A percentile compares a stretch with the other conserved stretches of the same genome.
Conservation (phyloP, 345 rosid genomes). For the Viola odorata region DNA sequence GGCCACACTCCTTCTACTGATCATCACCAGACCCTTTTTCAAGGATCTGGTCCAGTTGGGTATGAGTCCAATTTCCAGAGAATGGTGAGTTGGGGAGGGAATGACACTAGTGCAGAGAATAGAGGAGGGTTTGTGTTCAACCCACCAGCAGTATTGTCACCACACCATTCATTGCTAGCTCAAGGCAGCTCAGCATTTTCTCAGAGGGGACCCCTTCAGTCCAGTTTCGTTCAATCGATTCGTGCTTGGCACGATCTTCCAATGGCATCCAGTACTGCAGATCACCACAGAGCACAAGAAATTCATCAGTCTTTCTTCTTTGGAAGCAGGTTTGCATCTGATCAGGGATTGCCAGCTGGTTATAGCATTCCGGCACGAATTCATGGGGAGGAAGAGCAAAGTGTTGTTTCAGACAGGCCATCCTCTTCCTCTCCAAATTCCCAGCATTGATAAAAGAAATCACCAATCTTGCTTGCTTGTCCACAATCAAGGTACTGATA, state of each 20-base stretch:
- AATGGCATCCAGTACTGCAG: conserved; percentile 16
- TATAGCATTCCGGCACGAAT: conserved; percentile 43
- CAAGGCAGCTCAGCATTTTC: conserved; percentile 34
- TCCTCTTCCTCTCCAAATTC: conserved; percentile 50
- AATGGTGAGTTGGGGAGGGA: conserved; percentile 37
- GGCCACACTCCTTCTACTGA: conserved; percentile 16
- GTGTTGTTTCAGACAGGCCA: conserved; percentile 37
- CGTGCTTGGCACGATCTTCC: conserved; percentile 53
- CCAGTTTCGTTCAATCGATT: conserved; percentile 55
- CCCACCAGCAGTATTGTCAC: conserved; percentile 30
- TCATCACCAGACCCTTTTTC: conserved; percentile 19
- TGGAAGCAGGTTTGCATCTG: conserved; percentile 43
- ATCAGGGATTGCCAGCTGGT: conserved; percentile 37
- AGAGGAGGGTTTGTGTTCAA: conserved; percentile 37
- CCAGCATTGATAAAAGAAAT: conserved; percentile 21
- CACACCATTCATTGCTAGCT: conserved; percentile 32
- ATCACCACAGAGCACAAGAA: conserved; percentile 46
- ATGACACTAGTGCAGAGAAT: conserved; percentile 29
- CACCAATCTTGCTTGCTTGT: not conserved
- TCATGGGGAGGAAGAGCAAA: conserved; percentile 42
- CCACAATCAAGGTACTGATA: conserved; percentile 4
- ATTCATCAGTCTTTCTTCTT: conserved; percentile 38
- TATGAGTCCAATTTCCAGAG: conserved; percentile 41
- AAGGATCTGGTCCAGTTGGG: conserved; percentile 26
- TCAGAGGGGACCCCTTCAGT: conserved; percentile 85